These are phyloP conservation scores for Parathielavia appendiculata DNA, from an alignment of 495 filamentous ascomycete species.

Conservation along the genomic window DNA sequence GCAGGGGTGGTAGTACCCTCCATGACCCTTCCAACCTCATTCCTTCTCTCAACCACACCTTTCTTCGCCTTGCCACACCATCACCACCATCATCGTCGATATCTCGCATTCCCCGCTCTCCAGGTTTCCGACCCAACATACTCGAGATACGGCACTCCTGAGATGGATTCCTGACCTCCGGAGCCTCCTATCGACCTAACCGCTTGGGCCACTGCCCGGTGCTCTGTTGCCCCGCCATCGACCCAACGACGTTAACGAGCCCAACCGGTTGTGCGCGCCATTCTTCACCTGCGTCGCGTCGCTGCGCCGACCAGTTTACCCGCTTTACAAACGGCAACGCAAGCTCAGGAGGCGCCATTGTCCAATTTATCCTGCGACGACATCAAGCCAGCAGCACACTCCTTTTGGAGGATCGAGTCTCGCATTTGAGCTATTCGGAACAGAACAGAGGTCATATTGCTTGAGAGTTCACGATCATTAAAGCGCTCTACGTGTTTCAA, in stretches of 20 bases:
- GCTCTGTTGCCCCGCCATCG: constrained; percentile 10
- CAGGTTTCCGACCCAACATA: neutral
- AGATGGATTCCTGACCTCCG: neutral
- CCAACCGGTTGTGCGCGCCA: neutral
- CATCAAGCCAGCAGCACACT: neutral
- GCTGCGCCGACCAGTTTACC: neutral
- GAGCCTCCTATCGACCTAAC: neutral
- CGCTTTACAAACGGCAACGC: neutral
- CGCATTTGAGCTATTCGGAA: neutral
- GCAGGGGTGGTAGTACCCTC: constrained; percentile 11
- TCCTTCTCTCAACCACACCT: constrained; percentile 10
- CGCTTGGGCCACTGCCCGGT: neutral
- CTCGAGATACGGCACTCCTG: neutral
- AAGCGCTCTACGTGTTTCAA: neutral
- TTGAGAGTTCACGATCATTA: too few species aligned
- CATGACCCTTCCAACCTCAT: constrained; percentile 15
- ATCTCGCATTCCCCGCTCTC: neutral
- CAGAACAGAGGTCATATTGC: too few species aligned
- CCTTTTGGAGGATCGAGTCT: neutral
- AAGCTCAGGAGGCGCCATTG: too few species aligned
- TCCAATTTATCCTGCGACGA: neutral
- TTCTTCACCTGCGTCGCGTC: constrained; percentile 1
- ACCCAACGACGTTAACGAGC: constrained; percentile 1
- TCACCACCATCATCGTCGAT: neutral
- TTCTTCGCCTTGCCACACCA: constrained; percentile 6